phyloP scores from a whole-genome alignment of 2,329 filamentous ascomycete species.

The Bipolaris cookei region DNA sequence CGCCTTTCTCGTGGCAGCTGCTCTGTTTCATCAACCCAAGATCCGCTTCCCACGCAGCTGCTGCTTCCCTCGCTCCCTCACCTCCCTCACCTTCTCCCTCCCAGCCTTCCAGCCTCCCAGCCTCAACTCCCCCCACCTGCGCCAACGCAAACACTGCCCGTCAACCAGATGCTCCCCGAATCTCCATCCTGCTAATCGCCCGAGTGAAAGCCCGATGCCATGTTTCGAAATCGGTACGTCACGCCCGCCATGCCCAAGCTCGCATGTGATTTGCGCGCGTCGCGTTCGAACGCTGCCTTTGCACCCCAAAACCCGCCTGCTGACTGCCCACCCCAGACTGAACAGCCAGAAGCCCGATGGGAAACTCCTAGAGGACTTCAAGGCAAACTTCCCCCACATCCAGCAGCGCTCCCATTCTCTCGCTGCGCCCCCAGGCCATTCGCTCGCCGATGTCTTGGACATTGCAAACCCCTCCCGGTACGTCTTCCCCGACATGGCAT shows the following conservation, averaged over 20 bases:
- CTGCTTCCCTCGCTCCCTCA: neutral
- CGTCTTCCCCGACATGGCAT: constrained; percentile 29
- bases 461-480: constrained; percentile 54
- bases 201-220: constrained; percentile 20
- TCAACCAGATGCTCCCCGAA: constrained; percentile 10
- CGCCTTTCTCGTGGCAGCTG: constrained; percentile 41
- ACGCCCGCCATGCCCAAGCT: constrained; percentile 7
- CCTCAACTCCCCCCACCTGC: neutral
- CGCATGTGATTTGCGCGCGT: constrained; percentile 37
- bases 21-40: constrained; percentile 44
- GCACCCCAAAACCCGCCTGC: constrained; percentile 15
- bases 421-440: constrained; percentile 51
- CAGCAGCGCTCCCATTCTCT: constrained; percentile 53
- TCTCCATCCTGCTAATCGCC: constrained; percentile 1
- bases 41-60: constrained; percentile 15
- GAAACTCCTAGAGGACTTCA: constrained; percentile 83
- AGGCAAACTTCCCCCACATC: constrained; percentile 80
- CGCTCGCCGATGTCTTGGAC: constrained; percentile 56
- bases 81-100: neutral
- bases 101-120: neutral
- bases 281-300: constrained; percentile 22
- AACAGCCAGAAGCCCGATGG: constrained; percentile 85
- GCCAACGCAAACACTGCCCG: too few relatives aligned
- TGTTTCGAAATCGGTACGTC: constrained; percentile 58
- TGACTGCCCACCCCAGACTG: constrained; percentile 58